Percentiles rank a stretch among this genome's conserved stretches.
Conservation (phyloP, 2,329 filamentous ascomycete species). For the Ophiocordyceps robertsii region DNA sequence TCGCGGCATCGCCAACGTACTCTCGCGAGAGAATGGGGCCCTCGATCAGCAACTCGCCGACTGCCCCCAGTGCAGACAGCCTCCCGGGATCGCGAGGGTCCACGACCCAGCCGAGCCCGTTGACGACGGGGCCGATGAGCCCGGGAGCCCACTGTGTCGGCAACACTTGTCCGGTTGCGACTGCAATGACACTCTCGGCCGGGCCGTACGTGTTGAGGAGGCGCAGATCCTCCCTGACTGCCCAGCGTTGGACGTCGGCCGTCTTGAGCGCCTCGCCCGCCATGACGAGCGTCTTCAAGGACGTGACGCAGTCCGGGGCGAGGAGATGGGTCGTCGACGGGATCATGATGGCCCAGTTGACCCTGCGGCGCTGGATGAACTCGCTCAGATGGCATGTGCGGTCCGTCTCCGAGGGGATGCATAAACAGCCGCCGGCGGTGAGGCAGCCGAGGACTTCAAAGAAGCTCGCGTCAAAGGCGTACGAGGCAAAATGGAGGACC, state of each 20-base stretch:
- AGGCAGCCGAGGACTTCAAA: slow-evolving; percentile 1
- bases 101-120: slow-evolving; percentile 2
- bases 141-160: not conserved
- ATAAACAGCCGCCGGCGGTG: not conserved
- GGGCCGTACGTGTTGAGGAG: slow-evolving; percentile 1
- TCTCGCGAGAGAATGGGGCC: slow-evolving; percentile 9
- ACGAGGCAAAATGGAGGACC: slow-evolving; percentile 1
- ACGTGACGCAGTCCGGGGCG: not conserved
- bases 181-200: not conserved
- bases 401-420: not conserved
- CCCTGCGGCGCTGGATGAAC: not conserved
- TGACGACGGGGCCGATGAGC: too few relatives aligned
- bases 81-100: not conserved
- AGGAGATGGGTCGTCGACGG: not conserved
- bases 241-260: slow-evolving; percentile 1
- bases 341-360: slow-evolving; percentile 3
- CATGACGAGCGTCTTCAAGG: not conserved
- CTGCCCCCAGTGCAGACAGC: slow-evolving; percentile 5
- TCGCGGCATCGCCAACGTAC: slow-evolving; percentile 8
- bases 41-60: slow-evolving; percentile 14
- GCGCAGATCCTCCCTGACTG: not conserved
- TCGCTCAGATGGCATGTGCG: not conserved
- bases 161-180: not conserved
- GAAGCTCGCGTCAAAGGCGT: not conserved
- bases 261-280: not conserved